Percentiles rank a stretch among this genome's conserved stretches.
Evolutionary conservation across 805 yeast species (phyloP).

Genomic region (Metschnikowia lochheadii): DNA sequence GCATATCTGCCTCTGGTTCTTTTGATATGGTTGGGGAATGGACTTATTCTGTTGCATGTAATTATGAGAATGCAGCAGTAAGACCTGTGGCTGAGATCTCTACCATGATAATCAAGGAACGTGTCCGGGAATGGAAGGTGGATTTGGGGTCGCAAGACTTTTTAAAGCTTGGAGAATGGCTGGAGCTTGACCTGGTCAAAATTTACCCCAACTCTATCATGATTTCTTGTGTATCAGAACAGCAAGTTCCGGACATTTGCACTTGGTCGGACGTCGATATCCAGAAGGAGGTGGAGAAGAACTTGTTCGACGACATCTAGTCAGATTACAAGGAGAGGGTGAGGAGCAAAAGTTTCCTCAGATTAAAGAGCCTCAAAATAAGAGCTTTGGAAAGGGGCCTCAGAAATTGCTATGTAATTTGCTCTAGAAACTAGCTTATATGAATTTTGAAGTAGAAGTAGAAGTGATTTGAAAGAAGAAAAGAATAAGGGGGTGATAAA

Average conservation of each 20-base stretch:
- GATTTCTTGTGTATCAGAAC: conserved; percentile 15
- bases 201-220: conserved; percentile 9
- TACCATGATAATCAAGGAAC: conserved; percentile 4
- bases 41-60: conserved; percentile 9
- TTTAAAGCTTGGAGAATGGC: conserved; percentile 7
- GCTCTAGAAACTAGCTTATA: no score
- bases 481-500: no score
- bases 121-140: conserved; percentile 9
- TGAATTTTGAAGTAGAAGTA: no score
- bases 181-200: not conserved
- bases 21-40: not conserved
- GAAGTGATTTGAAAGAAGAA: no score
- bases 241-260: conserved; percentile 11
- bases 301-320: not conserved
- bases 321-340: no score
- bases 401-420: no score
- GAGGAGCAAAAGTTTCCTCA: no score
- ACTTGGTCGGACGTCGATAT: conserved; percentile 9
- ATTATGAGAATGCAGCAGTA: conserved; percentile 1
- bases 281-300: not conserved
- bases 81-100: conserved; percentile 12
- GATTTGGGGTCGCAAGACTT: not conserved
- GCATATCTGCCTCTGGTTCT: not conserved
- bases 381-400: no score
- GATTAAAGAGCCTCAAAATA: no score